Percentiles rank a stretch among this genome's conserved stretches.
Conservation (phyloP, 139 green algal genomes). For the Edaphochlamys debaryana region DNA sequence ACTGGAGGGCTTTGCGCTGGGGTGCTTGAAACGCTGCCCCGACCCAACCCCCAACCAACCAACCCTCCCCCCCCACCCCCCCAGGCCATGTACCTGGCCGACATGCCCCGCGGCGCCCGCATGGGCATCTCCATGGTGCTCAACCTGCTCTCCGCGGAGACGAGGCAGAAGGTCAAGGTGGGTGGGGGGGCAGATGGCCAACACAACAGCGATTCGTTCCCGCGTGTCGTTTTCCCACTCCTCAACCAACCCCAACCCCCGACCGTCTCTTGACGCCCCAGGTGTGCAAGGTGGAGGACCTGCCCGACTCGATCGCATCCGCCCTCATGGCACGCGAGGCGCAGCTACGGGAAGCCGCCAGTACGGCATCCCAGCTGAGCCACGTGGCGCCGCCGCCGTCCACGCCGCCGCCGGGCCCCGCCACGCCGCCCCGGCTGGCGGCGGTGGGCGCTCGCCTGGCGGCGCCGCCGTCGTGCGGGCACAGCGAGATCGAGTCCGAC, state of each 20-base stretch:
- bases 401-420: no score
- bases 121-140: conserved; percentile 25
- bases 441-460: no score
- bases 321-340: neutral
- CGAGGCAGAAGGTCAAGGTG: conserved; percentile 41
- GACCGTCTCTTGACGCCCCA: neutral
- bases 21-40: no score
- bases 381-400: no score
- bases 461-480: neutral
- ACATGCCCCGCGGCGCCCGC: conserved; percentile 26
- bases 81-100: conserved; percentile 33
- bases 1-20: no score
- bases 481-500: neutral
- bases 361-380: no score
- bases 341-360: neutral
- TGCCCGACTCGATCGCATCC: conserved; percentile 26
- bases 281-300: conserved; percentile 31
- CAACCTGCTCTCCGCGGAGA: conserved; percentile 28
- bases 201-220: no score
- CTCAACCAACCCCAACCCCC: no score
- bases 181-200: neutral
- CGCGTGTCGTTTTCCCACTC: no score
- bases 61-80: neutral
- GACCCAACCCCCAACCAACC: no score
- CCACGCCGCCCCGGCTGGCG: neutral